A percentile compares a stretch with the other conserved stretches of the same genome.
phyloP scores from a whole-genome alignment of 306 rosid species.

The Prunus kanzakura region DNA sequence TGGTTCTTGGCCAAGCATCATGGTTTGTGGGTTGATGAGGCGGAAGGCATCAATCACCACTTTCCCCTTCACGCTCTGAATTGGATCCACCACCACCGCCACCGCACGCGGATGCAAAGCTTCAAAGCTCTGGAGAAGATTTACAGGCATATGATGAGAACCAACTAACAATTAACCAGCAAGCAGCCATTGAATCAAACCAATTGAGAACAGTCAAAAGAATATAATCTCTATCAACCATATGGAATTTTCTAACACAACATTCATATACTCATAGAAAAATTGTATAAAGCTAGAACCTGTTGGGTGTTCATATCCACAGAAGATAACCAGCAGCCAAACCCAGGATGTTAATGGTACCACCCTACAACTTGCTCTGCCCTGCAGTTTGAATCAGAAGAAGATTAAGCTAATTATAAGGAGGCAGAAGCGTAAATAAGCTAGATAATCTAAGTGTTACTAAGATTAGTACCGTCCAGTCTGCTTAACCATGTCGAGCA shows the following conservation, averaged over 20 bases:
- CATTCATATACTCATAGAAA: too few species aligned
- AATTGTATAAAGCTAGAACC: slow-evolving; percentile 20
- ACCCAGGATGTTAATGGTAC: slow-evolving; percentile 98
- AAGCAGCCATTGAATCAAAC: neutral
- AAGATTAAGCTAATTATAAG: neutral
- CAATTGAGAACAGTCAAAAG: neutral
- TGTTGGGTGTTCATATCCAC: slow-evolving; percentile 94
- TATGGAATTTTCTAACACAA: too few species aligned
- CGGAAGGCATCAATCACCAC: slow-evolving; percentile 95
- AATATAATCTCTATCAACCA: too few species aligned
- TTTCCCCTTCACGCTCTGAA: slow-evolving; percentile 89
- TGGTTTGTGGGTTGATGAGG: slow-evolving; percentile 77
- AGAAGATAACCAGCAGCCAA: slow-evolving; percentile 96
- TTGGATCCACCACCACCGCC: slow-evolving; percentile 87
- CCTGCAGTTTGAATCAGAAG: slow-evolving; percentile 37
- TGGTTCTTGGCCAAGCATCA: slow-evolving; percentile 95
- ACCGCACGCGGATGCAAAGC: slow-evolving; percentile 87
- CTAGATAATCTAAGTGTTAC: neutral
- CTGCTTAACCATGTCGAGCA: slow-evolving; percentile 92
- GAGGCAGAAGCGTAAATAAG: too few species aligned
- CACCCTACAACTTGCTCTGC: slow-evolving; percentile 97
- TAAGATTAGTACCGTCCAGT: slow-evolving; percentile 61
- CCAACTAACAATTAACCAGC: too few species aligned
- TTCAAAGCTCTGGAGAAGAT: slow-evolving; percentile 70
- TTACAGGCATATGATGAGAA: neutral